Base-by-base conservation (phyloP, 1,284 basidiomycete genomes). In the Macrocybe sp. region DNA sequence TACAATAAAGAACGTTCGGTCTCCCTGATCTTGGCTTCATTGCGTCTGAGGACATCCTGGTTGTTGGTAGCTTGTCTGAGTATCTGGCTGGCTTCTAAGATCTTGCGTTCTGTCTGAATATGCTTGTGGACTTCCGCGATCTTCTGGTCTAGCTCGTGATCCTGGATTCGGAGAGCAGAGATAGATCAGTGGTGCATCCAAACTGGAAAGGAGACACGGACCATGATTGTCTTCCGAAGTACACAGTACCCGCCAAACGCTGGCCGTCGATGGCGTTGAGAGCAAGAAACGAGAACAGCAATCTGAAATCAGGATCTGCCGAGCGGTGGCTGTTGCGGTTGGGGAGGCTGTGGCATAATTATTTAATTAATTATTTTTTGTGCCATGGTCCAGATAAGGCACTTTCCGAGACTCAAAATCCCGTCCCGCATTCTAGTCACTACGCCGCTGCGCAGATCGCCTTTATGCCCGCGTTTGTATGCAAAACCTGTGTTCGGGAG, bases 31-130 rank as follows among this genome's bases (percentile, higher is more conserved):
- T 93, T 89, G 50, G 84, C 81, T 59, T 96, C 92, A 56, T 82
- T 86, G 53, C 77, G 75, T 54, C 87, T 78, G 47, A 92, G 74
- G 47, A 95, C 92, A 68, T 95, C 92, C 55, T 82, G 89, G 63
- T 96, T 96, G 44, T 72, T 79, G 34, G 92, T 94, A 3, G 91
- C 92, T 63, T 83, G 81, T 44, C 86, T 80, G 52, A 96, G 76
- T 54, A 82, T 77, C 63, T 89, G 82, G 44, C 85, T 85, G 14
- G 87, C 92, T 68, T 95, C 89, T 58, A 96, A 79, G 64, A 95
- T 85, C 76, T 92, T 93, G 68, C 87, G 88, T 73, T 96, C 92
- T 44, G 87, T 93, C 70, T 89, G 81, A 67, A 96, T 95, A 67
- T 90, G 88, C 67, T 82, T 85, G 70, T 88, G 83, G 61, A 95